Conservation (phyloP, 2,329 filamentous ascomycete genomes). For the Tolypocladium sp. region DNA sequence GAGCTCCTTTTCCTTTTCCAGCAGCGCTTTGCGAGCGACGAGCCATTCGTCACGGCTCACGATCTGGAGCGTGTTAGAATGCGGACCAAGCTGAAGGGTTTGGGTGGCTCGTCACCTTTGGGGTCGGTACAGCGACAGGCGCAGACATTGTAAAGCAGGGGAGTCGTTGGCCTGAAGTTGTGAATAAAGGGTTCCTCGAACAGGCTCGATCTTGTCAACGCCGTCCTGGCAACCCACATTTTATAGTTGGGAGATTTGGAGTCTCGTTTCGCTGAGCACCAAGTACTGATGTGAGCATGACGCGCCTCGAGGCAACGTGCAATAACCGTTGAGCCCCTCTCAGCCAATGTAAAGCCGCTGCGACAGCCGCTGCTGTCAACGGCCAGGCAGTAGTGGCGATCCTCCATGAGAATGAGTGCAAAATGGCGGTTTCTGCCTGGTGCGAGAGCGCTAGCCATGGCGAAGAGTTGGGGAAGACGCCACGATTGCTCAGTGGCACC, state of each 20-base stretch:
- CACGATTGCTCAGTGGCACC: not conserved
- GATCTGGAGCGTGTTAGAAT: constrained; percentile 10
- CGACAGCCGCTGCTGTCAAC: not conserved
- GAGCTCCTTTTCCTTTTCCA: constrained; percentile 24
- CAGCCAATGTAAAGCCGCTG: not conserved
- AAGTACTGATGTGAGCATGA: not conserved
- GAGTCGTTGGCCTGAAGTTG: not conserved
- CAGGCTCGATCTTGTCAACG: too few relatives aligned
- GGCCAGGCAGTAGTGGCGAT: not conserved
- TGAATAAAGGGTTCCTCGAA: too few relatives aligned
- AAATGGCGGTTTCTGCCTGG: not conserved
- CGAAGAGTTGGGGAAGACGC: not conserved
- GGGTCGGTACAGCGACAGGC: not conserved
- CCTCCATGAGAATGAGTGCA: not conserved
- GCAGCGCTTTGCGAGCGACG: constrained; percentile 19
- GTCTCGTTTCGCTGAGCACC: not conserved
- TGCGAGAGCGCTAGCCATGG: not conserved
- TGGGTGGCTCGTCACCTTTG: not conserved
- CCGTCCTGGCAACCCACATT: too few relatives aligned
- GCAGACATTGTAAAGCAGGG: not conserved
- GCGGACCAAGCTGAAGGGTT: too few relatives aligned
- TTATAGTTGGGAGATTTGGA: not conserved
- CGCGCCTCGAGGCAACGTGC: not conserved
- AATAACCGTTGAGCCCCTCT: not conserved
- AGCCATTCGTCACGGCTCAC: constrained; percentile 24